Evolutionary conservation across 257 asterid genomes (phyloP), one percentile per base, ranked within the genome.

Genomic region (Solanum chilense): DNA sequence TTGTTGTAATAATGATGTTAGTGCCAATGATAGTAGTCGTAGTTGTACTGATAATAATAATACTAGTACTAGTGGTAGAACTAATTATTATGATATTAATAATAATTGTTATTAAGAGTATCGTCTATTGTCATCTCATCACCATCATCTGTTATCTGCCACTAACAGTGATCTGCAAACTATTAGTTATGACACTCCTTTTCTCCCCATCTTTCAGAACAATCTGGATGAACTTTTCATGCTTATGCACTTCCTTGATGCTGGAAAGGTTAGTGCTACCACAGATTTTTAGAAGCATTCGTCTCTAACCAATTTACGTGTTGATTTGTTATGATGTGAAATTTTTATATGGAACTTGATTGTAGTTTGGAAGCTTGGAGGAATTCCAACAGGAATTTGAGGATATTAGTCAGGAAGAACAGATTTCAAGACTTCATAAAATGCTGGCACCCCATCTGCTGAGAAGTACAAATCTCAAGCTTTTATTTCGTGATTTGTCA

Each of bases 221-320:
- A 94, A 97, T 90, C 90, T 97, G 92, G 99, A 97, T 82, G 99
- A 97, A 88, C 98, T 97, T 81, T 97, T 97, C 91, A 94, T 95
- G 98, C 99, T 97, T 83, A 95, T 97, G 99, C 98, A 97, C 92
- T 97, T 97, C 93, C 98, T 97, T 87, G 98, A 95, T 90, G 98
- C 98, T 87, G 98, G 98, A 84, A 97, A 97, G 98, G 98, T 96
- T 85, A 89, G 93, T 91, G 73, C 83, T 70, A 37, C 86, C 85
- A 64, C 84, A 52, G 25, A 85, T 80, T 82, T 71, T 29, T 62
- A 12, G 60, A 84, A 68, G 69, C 70, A 47, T 62, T 49, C 18
- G 31, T 81, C 10, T 29, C 69, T 47, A 11, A 49, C 69, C 29
- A 81, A 81, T 81, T 29, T 81, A 13, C 31, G 0, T 81, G 31